phyloP scores from a whole-genome alignment of 106 monocot genomes.

The Acorus calamus region DNA sequence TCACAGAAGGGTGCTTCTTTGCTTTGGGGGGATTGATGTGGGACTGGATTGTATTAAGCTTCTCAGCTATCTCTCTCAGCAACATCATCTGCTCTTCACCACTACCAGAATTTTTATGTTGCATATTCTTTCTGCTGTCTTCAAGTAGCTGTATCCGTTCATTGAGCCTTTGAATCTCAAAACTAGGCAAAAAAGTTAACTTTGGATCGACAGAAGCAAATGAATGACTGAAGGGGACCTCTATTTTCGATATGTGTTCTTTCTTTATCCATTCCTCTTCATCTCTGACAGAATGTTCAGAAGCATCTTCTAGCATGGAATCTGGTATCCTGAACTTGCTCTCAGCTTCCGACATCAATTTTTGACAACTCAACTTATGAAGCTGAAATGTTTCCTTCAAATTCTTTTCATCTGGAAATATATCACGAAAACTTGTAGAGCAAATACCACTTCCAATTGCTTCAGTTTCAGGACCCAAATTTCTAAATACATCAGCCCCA shows the following conservation, averaged over 20 bases:
- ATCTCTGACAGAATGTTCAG: background rate
- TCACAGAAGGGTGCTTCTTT: conserved; percentile 6
- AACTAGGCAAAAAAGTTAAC: background rate
- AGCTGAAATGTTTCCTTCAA: background rate
- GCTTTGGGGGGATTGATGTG: conserved; percentile 6
- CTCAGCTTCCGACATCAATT: conserved; percentile 1
- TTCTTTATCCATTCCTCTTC: background rate
- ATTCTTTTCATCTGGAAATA: conserved; percentile 13
- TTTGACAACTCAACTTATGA: background rate
- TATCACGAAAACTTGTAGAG: conserved; percentile 5
- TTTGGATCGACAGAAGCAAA: background rate
- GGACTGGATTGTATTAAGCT: conserved; percentile 17
- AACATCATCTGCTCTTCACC: conserved; percentile 20
- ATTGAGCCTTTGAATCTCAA: conserved; percentile 20
- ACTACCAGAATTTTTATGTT: conserved; percentile 9
- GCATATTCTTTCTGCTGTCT: conserved; percentile 20
- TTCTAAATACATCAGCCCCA: background rate
- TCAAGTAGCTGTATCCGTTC: conserved; percentile 19
- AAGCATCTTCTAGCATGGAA: background rate
- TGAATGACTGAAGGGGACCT: background rate
- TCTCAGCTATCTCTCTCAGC: conserved; percentile 18
- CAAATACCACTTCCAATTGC: background rate
- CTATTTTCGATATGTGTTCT: background rate
- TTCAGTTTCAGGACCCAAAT: background rate
- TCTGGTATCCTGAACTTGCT: background rate